Conservation (phyloP, 1,284 basidiomycete species). For the Peniophora sp. region DNA sequence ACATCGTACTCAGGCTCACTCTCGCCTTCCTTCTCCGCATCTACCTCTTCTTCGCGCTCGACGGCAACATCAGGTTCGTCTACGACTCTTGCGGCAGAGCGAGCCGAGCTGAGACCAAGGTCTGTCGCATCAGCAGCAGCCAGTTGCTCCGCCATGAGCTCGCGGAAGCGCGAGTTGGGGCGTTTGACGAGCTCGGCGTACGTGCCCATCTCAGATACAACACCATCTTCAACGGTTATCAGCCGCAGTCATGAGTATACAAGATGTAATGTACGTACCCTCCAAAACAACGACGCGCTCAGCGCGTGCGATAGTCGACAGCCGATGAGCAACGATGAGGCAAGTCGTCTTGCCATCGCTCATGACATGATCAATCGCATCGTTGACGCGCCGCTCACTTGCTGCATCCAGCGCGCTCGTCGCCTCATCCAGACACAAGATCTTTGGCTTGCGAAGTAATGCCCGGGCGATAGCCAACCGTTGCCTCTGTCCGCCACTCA, state of each 20-base stretch:
- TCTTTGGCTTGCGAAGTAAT: constrained; percentile 76
- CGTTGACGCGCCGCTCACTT: constrained; percentile 85
- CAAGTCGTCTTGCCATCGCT: constrained; percentile 74
- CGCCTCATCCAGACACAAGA: constrained; percentile 78
- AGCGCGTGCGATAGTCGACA: constrained; percentile 79
- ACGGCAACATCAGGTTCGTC: neutral
- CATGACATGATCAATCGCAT: constrained; percentile 86
- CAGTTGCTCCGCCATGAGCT: constrained; percentile 83
- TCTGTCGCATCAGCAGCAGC: constrained; percentile 34
- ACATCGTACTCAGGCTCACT: neutral
- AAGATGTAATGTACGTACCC: constrained; percentile 32
- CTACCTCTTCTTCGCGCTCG: neutral
- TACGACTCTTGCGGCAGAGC: too few relatives aligned
- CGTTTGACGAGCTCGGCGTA: constrained; percentile 71
- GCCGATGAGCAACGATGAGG: constrained; percentile 81
- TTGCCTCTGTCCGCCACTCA: constrained; percentile 62
- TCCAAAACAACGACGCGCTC: constrained; percentile 85
- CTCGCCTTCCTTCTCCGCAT: neutral
- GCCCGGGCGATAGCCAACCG: constrained; percentile 75
- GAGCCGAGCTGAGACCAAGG: constrained; percentile 2
- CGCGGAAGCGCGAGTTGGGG: constrained; percentile 69
- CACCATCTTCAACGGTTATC: constrained; percentile 52
- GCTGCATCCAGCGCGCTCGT: constrained; percentile 83
- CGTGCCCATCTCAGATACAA: constrained; percentile 77
- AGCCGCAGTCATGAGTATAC: neutral